phyloP scores from a whole-genome alignment of 495 filamentous ascomycete species.

The Choiromyces venosus region DNA sequence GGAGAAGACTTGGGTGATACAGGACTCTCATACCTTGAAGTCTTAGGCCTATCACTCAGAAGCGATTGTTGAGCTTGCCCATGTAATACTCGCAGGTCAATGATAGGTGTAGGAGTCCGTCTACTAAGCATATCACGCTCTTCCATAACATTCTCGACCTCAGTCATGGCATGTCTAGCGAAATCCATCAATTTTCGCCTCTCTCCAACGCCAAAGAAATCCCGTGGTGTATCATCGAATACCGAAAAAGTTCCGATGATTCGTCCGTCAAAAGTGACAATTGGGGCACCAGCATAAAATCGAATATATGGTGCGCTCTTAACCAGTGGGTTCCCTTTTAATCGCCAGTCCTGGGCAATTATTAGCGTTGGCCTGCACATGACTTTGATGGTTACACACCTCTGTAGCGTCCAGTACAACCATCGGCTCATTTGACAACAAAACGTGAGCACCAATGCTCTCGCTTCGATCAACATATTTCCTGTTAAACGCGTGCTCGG shows the following conservation, averaged over 20 bases:
- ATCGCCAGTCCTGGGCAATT: conserved; percentile 45
- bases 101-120: conserved; percentile 19
- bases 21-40: neutral
- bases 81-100: conserved; percentile 10
- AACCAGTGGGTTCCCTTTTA: conserved; percentile 43
- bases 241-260: conserved; percentile 45
- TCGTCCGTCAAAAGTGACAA: conserved; percentile 42
- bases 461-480: conserved; percentile 31
- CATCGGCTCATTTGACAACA: conserved; percentile 43
- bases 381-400: conserved; percentile 31
- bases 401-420: conserved; percentile 44
- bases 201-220: conserved; percentile 37
- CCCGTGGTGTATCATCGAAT: conserved; percentile 40
- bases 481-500: conserved; percentile 40
- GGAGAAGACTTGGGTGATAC: conserved; percentile 14
- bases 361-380: conserved; percentile 4
- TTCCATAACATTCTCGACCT: conserved; percentile 42
- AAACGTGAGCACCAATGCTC: conserved; percentile 45
- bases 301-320: conserved; percentile 40
- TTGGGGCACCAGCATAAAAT: conserved; percentile 47
- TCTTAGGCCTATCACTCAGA: conserved; percentile 2
- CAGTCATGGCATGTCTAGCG: conserved; percentile 40
- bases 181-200: conserved; percentile 42
- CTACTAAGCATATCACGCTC: conserved; percentile 36
- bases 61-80: conserved; percentile 4